Base-by-base conservation (phyloP, 2,329 filamentous ascomycete genomes). In the Xylariaceae sp. region DNA sequence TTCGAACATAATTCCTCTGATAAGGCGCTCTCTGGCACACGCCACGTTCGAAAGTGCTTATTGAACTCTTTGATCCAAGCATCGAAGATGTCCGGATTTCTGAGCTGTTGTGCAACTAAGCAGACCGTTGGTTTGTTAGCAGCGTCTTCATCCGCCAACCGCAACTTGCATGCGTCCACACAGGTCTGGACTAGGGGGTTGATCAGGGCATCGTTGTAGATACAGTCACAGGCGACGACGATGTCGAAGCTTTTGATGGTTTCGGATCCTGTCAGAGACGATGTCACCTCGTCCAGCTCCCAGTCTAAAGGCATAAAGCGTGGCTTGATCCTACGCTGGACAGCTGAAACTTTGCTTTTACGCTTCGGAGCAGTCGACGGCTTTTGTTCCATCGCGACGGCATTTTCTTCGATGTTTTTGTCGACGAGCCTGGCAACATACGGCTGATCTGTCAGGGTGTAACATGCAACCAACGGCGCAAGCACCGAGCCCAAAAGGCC, bases 151-250 rank as follows among this genome's bases (percentile, higher is more conserved):
- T 65, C 61, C 2, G 44, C 51, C 26, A 57, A 51, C 32, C 87
- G 79, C 16, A 93, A 73, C 9, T 76, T 76, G 72, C 91, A 96
- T 20, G 87, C 81, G 60, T 96, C 89, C 5, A 79, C 84, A 70
- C 90, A 96, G 0, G 91, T 89, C 65, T 88, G 83, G n/a, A 95
- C 89, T 47, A 98, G 84, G 0, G 93, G 91, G 43, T 83, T 77
- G 20, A 98, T 84, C 2, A 98, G 82, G 2, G 89, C 84, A 63
- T 96, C 90, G 74, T 98, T 99, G 78, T 96, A 99, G 64, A 99
- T 89, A 73, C 93, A 97, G 73, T 99, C 95, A 69, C 91, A 96
- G 3, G 92, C 91, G 37, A 98, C 71, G 10, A 98, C 78, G 14
- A 86, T 74, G 67, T 96, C 89, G 63, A 95, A 88, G 54, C 81